These are phyloP conservation scores for Saprolegnia parasitica DNA, from an alignment of 352 stramenopile species.

Conservation along the genomic window DNA sequence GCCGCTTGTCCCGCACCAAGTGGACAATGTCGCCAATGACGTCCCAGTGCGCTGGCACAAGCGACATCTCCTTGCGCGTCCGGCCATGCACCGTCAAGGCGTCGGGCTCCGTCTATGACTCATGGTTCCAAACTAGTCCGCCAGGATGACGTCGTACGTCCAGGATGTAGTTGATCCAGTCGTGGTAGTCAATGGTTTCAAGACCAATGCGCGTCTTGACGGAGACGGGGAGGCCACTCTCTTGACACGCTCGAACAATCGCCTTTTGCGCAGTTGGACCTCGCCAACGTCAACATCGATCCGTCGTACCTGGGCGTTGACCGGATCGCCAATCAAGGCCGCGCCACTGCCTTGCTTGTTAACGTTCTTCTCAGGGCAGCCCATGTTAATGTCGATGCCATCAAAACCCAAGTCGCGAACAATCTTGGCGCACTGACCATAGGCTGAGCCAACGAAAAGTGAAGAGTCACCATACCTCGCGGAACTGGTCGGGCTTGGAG, in stretches of 20 bases:
- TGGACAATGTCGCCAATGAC: conserved; percentile 66
- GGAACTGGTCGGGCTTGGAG: conserved; percentile 83
- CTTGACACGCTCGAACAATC: conserved; percentile 66
- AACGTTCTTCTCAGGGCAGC: conserved; percentile 67
- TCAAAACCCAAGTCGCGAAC: conserved; percentile 76
- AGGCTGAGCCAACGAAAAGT: not conserved
- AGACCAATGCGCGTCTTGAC: conserved; percentile 82
- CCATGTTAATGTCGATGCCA: conserved; percentile 86
- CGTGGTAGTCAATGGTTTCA: conserved; percentile 65
- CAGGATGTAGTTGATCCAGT: conserved; percentile 69
- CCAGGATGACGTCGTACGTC: conserved; percentile 9
- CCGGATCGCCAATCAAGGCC: conserved; percentile 56
- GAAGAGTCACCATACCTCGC: conserved; percentile 43
- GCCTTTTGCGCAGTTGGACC: conserved; percentile 30
- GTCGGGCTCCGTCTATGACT: conserved; percentile 43
- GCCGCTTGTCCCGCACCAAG: conserved; percentile 41
- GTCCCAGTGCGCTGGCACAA: conserved; percentile 75
- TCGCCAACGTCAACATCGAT: not conserved
- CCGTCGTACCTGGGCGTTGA: conserved; percentile 39
- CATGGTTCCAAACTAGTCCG: not conserved
- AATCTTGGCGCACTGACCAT: conserved; percentile 59
- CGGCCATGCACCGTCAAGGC: conserved; percentile 74
- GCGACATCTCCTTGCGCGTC: conserved; percentile 79
- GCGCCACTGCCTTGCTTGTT: conserved; percentile 75
- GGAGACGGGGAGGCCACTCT: conserved; percentile 59